Conservation (phyloP, 1,139 yeast species). For the Yamadazyma sp. region DNA sequence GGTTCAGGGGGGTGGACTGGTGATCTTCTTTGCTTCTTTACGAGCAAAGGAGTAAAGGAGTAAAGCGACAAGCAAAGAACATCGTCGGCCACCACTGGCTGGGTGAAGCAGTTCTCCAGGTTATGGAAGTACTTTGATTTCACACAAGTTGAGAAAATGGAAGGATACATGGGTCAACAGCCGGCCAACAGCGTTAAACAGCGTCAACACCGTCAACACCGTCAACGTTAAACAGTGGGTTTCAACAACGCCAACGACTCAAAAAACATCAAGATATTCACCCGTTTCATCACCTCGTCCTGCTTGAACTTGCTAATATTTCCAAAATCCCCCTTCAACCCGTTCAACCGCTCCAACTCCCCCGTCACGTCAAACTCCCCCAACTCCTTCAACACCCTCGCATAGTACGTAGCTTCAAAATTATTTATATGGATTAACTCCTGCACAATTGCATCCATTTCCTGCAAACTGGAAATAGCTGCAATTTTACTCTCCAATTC, state of each 20-base stretch:
- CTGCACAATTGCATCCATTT: not conserved
- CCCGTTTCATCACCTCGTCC: constrained; percentile 36
- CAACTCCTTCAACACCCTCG: constrained; percentile 6
- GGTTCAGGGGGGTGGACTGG: constrained; percentile 56
- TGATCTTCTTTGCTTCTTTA: too few relatives aligned
- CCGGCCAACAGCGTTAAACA: too few relatives aligned
- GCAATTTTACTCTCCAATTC: constrained; percentile 32
- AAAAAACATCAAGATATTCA: constrained; percentile 38
- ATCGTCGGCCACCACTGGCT: too few relatives aligned
- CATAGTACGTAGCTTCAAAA: constrained; percentile 7
- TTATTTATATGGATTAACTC: not conserved
- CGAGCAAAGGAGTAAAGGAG: too few relatives aligned
- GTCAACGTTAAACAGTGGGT: too few relatives aligned
- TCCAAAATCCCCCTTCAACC: constrained; percentile 33
- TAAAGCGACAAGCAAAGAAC: too few relatives aligned
- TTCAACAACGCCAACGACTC: constrained; percentile 3
- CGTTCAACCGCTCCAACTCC: constrained; percentile 54
- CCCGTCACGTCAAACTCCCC: constrained; percentile 22
- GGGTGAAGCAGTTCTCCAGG: too few relatives aligned
- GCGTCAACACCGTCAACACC: too few relatives aligned
- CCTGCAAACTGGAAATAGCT: not conserved
- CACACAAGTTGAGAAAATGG: too few relatives aligned
- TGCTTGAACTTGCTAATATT: constrained; percentile 7
- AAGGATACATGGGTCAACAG: too few relatives aligned
- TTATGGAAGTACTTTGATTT: too few relatives aligned